phyloP scores from a whole-genome alignment of 2,329 filamentous ascomycete species.

The Thielaviopsis euricoi region DNA sequence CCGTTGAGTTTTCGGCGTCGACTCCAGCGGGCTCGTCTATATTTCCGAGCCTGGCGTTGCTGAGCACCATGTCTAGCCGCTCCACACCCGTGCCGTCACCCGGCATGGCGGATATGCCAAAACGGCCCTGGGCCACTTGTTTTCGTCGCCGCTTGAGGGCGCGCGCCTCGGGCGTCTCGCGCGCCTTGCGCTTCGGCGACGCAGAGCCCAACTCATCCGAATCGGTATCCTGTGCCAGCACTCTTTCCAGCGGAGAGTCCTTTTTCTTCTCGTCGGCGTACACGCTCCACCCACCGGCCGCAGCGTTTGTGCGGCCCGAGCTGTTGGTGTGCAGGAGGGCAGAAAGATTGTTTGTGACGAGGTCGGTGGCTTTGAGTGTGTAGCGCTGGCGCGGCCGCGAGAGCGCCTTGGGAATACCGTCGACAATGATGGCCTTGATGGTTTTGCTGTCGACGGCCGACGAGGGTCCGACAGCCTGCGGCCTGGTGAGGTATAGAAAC shows the following conservation, averaged over 20 bases:
- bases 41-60: background rate
- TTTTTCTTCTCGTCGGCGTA: slow-evolving; percentile 49
- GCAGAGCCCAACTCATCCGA: slow-evolving; percentile 1
- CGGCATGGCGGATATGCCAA: slow-evolving; percentile 42
- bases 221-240: slow-evolving; percentile 21
- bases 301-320: slow-evolving; percentile 50
- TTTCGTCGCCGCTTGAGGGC: slow-evolving; percentile 41
- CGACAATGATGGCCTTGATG: slow-evolving; percentile 53
- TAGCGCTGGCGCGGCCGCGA: slow-evolving; percentile 60
- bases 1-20: slow-evolving; percentile 15
- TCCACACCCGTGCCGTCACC: slow-evolving; percentile 46
- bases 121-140: slow-evolving; percentile 48
- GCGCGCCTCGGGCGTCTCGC: slow-evolving; percentile 11
- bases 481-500: slow-evolving; percentile 50
- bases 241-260: slow-evolving; percentile 37
- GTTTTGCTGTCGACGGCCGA: slow-evolving; percentile 39
- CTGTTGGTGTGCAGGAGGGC: slow-evolving; percentile 56
- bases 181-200: background rate
- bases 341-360: slow-evolving; percentile 55
- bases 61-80: slow-evolving; percentile 38
- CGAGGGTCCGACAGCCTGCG: slow-evolving; percentile 26
- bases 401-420: slow-evolving; percentile 68
- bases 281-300: slow-evolving; percentile 63
- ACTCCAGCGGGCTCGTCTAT: slow-evolving; percentile 1
- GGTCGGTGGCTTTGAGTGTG: slow-evolving; percentile 46